A percentile compares a stretch with the other conserved stretches of the same genome.
Conservation (phyloP, 495 filamentous ascomycete genomes). For the Thozetella sp. region DNA sequence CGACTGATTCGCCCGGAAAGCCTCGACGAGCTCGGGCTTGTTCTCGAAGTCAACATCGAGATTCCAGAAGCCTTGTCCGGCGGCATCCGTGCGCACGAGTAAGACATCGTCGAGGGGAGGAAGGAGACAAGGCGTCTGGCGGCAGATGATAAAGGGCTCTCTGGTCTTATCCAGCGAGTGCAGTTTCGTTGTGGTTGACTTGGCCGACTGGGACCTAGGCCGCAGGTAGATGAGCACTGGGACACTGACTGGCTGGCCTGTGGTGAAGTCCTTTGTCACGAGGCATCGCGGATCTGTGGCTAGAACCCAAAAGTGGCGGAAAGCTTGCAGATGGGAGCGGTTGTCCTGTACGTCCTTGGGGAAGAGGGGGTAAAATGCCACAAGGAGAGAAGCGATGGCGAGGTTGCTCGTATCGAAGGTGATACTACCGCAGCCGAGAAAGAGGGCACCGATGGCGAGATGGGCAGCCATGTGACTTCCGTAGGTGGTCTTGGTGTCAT, state of each 20-base stretch:
- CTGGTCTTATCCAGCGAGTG: not conserved
- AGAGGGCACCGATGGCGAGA: conserved; percentile 87
- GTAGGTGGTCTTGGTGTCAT: conserved; percentile 82
- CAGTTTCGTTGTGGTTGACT: not conserved
- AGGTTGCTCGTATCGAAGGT: conserved; percentile 90
- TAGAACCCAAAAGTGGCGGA: conserved; percentile 96
- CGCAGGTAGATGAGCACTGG: conserved; percentile 57
- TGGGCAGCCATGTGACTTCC: conserved; percentile 93
- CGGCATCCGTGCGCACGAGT: conserved; percentile 61
- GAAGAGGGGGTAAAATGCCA: conserved; percentile 93
- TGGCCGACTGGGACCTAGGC: conserved; percentile 19
- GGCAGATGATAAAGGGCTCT: conserved; percentile 18
- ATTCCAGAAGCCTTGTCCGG: conserved; percentile 79
- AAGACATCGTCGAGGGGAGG: conserved; percentile 74
- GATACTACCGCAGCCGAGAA: conserved; percentile 87
- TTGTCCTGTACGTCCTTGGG: conserved; percentile 89
- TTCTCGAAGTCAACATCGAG: conserved; percentile 76
- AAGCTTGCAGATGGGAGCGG: conserved; percentile 91
- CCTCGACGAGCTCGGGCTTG: conserved; percentile 63
- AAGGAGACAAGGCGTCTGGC: conserved; percentile 76
- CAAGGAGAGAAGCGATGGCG: conserved; percentile 82
- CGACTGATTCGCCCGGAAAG: conserved; percentile 75
- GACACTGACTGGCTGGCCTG: conserved; percentile 72
- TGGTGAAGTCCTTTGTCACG: conserved; percentile 81
- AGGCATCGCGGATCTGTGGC: conserved; percentile 90